Percentiles rank a stretch among this genome's conserved stretches.
These are phyloP conservation scores for Ilyonectria robusta DNA, from an alignment of 2,329 filamentous ascomycete species.

Conservation along the genomic window DNA sequence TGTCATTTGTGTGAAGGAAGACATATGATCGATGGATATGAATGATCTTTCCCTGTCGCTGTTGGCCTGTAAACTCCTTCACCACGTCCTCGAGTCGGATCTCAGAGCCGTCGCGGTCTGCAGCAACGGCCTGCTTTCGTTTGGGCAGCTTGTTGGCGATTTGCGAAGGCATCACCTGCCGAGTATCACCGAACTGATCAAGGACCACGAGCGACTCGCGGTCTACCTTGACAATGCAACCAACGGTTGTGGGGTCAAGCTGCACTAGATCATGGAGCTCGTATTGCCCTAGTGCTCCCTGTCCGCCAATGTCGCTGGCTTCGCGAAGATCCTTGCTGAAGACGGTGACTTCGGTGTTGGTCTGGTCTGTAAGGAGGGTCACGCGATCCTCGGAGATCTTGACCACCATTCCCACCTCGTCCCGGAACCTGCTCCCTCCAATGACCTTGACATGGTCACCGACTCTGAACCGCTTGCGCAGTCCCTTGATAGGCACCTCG, in stretches of 20 bases:
- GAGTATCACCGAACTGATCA: constrained; percentile 88
- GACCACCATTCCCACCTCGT: constrained; percentile 97
- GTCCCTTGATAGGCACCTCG: constrained; percentile 90
- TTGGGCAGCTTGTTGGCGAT: constrained; percentile 90
- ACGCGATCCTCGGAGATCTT: constrained; percentile 93
- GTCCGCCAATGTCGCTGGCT: constrained; percentile 90
- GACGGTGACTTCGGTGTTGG: constrained; percentile 93
- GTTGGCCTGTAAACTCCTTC: constrained; percentile 89
- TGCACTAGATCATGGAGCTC: constrained; percentile 95
- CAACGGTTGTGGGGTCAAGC: constrained; percentile 92
- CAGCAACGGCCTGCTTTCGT: constrained; percentile 88
- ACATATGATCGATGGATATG: constrained; percentile 95
- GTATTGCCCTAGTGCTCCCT: constrained; percentile 88
- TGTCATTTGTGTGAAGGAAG: constrained; percentile 88
- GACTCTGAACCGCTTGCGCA: constrained; percentile 92
- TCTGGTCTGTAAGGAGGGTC: constrained; percentile 93
- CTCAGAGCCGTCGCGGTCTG: constrained; percentile 93
- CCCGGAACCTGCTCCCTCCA: constrained; percentile 92
- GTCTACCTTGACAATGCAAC: constrained; percentile 94
- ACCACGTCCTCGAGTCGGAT: constrained; percentile 93
- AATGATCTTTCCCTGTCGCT: constrained; percentile 88
- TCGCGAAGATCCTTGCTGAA: constrained; percentile 98
- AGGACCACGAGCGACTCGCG: constrained; percentile 91
- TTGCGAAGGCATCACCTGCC: constrained; percentile 89
- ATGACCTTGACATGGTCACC: constrained; percentile 99